phyloP scores from a whole-genome alignment of 179 eudicot species.

The Carnegiea gigantea region DNA sequence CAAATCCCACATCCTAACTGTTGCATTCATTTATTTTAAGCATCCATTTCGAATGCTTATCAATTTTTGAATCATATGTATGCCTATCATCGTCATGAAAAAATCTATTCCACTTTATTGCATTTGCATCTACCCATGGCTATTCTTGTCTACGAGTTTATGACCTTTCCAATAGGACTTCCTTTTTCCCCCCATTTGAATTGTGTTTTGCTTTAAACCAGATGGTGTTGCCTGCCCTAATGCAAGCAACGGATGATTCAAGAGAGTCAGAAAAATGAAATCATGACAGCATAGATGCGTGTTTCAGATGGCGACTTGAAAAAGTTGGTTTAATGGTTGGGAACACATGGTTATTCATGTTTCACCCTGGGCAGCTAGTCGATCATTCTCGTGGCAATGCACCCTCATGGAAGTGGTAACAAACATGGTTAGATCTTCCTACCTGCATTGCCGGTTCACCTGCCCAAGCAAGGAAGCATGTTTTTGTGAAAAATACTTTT shows the following conservation, averaged over 20 bases:
- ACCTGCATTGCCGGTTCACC: not conserved
- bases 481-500: not conserved
- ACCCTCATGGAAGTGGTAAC: not conserved
- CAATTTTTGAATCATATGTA: not conserved
- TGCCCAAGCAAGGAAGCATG: not conserved
- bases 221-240: not conserved
- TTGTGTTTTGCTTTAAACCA: conserved; percentile 1
- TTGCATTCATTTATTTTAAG: not conserved
- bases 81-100: not conserved
- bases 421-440: not conserved
- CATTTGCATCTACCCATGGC: not conserved
- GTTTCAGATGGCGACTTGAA: not conserved
- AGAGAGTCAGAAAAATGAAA: not conserved
- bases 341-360: not conserved
- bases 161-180: too few relatives aligned
- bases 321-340: not conserved
- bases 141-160: not conserved
- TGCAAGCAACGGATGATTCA: not conserved
- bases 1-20: not conserved
- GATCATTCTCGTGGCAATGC: not conserved
- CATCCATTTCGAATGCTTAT: not conserved
- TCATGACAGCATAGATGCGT: not conserved
- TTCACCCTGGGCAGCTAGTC: not conserved
- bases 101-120: not conserved
- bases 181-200: too few relatives aligned